phyloP scores from a whole-genome alignment of 75 land plant genomes.

The Adiantum capillusveneris region DNA sequence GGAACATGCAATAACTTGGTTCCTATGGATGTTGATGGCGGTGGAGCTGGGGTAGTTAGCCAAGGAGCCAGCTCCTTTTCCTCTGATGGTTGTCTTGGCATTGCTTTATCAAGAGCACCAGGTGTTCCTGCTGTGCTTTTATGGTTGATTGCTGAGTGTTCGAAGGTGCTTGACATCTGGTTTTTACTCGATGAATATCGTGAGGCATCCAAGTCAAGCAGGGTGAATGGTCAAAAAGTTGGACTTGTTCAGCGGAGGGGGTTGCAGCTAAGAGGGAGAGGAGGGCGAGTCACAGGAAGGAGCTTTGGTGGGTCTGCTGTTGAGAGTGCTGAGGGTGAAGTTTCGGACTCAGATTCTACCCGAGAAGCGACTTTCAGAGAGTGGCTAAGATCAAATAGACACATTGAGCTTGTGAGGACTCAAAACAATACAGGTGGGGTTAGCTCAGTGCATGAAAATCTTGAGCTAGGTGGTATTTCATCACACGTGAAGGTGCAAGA shows the following conservation, averaged over 20 bases:
- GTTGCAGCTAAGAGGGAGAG: constrained; percentile 4
- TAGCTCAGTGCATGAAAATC: constrained; percentile 5
- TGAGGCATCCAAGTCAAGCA: neutral
- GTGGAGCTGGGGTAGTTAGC: constrained; percentile 7
- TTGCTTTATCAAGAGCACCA: neutral
- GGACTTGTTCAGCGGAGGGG: neutral
- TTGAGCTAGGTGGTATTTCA: constrained; percentile 21
- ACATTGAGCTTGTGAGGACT: constrained; percentile 5
- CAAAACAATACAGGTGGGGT: no score
- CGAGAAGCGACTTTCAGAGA: constrained; percentile 20
- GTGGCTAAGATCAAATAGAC: constrained; percentile 11
- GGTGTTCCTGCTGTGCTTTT: constrained; percentile 29
- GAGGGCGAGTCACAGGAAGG: constrained; percentile 7
- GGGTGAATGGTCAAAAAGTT: no score
- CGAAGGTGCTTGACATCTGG: constrained; percentile 65
- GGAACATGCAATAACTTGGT: constrained; percentile 20
- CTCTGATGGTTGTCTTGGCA: neutral
- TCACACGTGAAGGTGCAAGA: constrained; percentile 10
- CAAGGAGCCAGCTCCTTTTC: no score
- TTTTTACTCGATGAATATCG: constrained; percentile 29
- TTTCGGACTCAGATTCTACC: no score
- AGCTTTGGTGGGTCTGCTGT: no score
- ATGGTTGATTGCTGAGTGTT: constrained; percentile 60
- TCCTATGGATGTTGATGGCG: constrained; percentile 14
- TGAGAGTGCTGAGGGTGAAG: no score